Evolutionary conservation across 139 green algal genomes (phyloP).

Genomic region (Penium margaritaceum): DNA sequence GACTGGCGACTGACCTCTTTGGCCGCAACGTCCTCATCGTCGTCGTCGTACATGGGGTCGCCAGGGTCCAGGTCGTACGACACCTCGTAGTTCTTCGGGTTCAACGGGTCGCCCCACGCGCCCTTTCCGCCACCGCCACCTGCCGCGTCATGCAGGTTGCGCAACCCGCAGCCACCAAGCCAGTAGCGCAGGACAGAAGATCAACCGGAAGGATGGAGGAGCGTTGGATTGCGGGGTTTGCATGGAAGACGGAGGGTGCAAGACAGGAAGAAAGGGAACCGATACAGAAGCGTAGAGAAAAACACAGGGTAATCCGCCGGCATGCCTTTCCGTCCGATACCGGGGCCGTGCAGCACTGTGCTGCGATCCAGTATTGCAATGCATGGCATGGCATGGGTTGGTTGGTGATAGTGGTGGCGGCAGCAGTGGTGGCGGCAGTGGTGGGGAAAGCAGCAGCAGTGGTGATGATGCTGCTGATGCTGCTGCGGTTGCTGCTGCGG

Average conservation of each 20-base stretch:
- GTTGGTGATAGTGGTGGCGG: too few relatives aligned
- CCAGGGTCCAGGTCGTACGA: conserved; percentile 19
- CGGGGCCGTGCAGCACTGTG: too few relatives aligned
- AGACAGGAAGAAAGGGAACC: neutral
- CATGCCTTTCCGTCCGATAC: too few relatives aligned
- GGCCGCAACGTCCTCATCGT: neutral
- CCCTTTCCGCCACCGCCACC: conserved; percentile 27
- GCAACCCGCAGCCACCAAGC: neutral
- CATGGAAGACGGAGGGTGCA: neutral
- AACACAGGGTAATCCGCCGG: too few relatives aligned
- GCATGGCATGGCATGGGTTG: too few relatives aligned
- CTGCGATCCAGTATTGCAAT: too few relatives aligned
- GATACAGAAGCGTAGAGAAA: neutral
- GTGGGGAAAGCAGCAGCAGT: too few relatives aligned
- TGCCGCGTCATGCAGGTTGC: neutral
- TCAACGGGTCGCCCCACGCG: conserved; percentile 33
- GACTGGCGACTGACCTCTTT: neutral
- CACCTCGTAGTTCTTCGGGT: neutral
- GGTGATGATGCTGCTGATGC: too few relatives aligned
- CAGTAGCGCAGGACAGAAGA: neutral
- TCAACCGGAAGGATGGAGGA: neutral
- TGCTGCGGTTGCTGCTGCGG: too few relatives aligned
- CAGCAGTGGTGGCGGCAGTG: too few relatives aligned
- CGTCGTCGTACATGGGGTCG: conserved; percentile 40
- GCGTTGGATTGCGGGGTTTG: too few relatives aligned